Evolutionary conservation across 1,284 basidiomycete genomes (phyloP).

Genomic region (Neonothopanus nambi): DNA sequence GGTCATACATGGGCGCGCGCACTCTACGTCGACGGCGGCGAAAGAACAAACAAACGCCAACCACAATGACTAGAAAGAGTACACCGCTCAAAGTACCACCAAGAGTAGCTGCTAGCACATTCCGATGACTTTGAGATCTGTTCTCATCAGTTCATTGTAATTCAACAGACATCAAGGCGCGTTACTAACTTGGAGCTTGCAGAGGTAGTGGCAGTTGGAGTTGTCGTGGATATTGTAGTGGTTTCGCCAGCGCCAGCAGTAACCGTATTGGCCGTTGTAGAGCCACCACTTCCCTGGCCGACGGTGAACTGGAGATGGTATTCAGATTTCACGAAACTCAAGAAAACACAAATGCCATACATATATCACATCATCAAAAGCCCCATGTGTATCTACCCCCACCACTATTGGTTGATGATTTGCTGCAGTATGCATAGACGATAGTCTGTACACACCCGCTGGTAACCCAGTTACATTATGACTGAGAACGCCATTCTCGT

Average conservation of each 20-base stretch:
- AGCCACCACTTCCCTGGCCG: background rate
- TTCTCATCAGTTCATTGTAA: too few relatives aligned
- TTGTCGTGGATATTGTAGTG: too few relatives aligned
- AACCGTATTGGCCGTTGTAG: background rate
- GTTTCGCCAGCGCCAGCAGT: background rate
- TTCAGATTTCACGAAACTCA: background rate
- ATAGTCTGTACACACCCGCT: conserved; percentile 2
- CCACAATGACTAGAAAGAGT: too few relatives aligned
- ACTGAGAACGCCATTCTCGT: background rate
- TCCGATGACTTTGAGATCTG: too few relatives aligned
- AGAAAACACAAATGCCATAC: background rate
- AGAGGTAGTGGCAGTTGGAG: too few relatives aligned
- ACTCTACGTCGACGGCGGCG: too few relatives aligned
- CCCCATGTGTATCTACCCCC: background rate
- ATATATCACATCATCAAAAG: conserved; percentile 7
- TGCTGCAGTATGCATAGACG: conserved; percentile 1
- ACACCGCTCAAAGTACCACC: too few relatives aligned
- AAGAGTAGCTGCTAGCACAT: too few relatives aligned
- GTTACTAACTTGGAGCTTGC: too few relatives aligned
- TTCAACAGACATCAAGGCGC: too few relatives aligned
- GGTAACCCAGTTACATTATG: background rate
- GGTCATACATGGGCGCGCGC: too few relatives aligned
- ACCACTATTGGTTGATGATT: conserved; percentile 3
- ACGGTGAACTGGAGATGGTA: background rate
- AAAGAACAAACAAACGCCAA: too few relatives aligned